Evolutionary conservation across 2,329 filamentous ascomycete species (phyloP).

Genomic region (Teratosphaeria gauchensis): DNA sequence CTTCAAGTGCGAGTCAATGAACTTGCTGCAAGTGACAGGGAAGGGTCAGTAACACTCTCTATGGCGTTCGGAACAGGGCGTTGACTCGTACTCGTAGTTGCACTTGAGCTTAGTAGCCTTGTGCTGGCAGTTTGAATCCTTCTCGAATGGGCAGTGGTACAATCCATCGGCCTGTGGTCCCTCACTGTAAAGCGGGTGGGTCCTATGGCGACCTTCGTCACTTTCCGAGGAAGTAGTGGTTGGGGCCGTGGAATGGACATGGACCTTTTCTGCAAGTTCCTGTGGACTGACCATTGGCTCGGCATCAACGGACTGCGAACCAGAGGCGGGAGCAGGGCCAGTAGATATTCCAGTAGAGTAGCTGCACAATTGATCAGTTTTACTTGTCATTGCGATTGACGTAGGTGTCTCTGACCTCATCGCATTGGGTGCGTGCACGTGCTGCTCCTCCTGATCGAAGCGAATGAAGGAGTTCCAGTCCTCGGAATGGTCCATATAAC

Average conservation of each 20-base stretch:
- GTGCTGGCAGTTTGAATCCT: conserved; percentile 64
- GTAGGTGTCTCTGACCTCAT: conserved; percentile 18
- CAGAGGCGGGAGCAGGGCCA: neutral
- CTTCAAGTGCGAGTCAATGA: conserved; percentile 91
- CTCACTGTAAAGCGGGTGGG: conserved; percentile 62
- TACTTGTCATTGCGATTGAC: neutral
- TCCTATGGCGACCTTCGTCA: conserved; percentile 29
- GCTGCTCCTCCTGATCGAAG: conserved; percentile 19
- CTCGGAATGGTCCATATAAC: conserved; percentile 6
- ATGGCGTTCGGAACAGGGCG: conserved; percentile 1
- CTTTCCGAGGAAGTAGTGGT: conserved; percentile 11
- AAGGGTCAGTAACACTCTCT: conserved; percentile 2
- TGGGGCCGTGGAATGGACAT: neutral
- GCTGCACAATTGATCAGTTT: conserved; percentile 14
- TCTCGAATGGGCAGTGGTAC: conserved; percentile 85
- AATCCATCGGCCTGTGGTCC: conserved; percentile 61
- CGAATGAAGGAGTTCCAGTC: conserved; percentile 19
- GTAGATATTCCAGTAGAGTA: conserved; percentile 1
- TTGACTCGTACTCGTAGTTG: conserved; percentile 80
- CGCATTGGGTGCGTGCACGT: conserved; percentile 1
- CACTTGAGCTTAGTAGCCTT: conserved; percentile 94
- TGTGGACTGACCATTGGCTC: conserved; percentile 5
- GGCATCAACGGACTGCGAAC: conserved; percentile 1
- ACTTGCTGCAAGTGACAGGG: conserved; percentile 59
- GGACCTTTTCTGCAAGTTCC: conserved; percentile 6